Evolutionary conservation across 2,329 filamentous ascomycete species (phyloP), one percentile per base, ranked within the genome.

Genomic region (Penicillium concentricum): DNA sequence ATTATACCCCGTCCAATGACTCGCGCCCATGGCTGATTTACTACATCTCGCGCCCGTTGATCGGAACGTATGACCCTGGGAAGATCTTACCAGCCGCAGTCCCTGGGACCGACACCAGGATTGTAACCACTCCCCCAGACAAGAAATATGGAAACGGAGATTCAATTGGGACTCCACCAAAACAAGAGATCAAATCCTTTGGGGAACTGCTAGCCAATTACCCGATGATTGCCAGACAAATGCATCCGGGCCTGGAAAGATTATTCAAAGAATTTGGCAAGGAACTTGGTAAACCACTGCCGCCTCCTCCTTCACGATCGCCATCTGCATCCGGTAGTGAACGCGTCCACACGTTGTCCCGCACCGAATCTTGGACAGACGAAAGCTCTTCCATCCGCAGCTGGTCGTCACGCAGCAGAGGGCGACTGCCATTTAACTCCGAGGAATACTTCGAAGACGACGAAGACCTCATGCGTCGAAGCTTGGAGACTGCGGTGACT

Each of bases 21-120:
- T 88, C 91, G 15, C 88, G 92, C 66, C 91, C 92, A 82, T 99
- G 94, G 92, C 85, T 99, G 42, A 83, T 99, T 58, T 97, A 97
- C 82, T 97, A 92, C 75, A 96, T 99, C 61, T 94, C 93, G 26
- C 87, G 86, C 50, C 94, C 94, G 2, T 79, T 99, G 50, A 84
- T 97, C 20, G 94, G 94, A 24, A 83, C 84, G 1, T 92, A 88
- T 80, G 92, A 96, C 68, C 84, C 91, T 49, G 82, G 86, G 50
- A 87, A 86, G 61, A 87, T 93, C 48, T 75, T 83, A 5, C 87
- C 88, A 3, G 91, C 92, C 2, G 75, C 87, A 20, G 70, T 76
- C 5, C 62, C 80, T 74, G 62, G 79, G 73, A 56, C 77, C 72
- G n/a, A 73, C 75, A 54, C 38, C 56, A 72, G 56, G 59, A 67